Conservation (phyloP, 192 early-diverging fungal genomes). For the Entomortierella beljakovae region DNA sequence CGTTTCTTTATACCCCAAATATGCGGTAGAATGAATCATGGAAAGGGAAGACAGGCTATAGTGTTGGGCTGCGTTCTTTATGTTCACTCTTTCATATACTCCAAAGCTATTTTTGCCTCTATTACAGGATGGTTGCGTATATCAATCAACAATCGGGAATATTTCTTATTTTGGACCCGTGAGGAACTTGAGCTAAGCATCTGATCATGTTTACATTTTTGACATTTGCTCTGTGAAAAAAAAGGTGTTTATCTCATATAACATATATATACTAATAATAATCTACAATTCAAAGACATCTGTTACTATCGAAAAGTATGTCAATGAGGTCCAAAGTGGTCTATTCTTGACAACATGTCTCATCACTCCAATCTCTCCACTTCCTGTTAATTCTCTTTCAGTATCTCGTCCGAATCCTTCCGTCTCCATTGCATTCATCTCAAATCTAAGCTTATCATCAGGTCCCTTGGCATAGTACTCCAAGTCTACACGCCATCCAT, state of each 20-base stretch:
- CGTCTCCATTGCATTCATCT: slow-evolving; percentile 61
- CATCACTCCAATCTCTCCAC: slow-evolving; percentile 50
- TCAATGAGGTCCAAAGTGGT: slow-evolving; percentile 11
- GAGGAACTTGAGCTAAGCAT: too few species aligned
- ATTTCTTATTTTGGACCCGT: too few species aligned
- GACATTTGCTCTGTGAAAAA: too few species aligned
- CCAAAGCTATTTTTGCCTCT: too few species aligned
- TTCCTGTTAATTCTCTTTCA: slow-evolving; percentile 53
- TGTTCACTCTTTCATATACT: too few species aligned
- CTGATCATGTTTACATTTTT: too few species aligned
- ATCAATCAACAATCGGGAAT: too few species aligned
- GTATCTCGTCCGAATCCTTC: slow-evolving; percentile 55
- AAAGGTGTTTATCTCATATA: not conserved
- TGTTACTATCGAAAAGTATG: slow-evolving; percentile 11
- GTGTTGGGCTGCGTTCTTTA: too few species aligned
- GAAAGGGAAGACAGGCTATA: too few species aligned
- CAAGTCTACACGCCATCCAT: slow-evolving; percentile 57
- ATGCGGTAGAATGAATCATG: too few species aligned
- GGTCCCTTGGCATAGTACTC: slow-evolving; percentile 46
- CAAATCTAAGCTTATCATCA: slow-evolving; percentile 54
- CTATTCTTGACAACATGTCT: slow-evolving; percentile 13
- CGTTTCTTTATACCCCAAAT: too few species aligned
- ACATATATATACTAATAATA: not conserved
- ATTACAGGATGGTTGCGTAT: too few species aligned
- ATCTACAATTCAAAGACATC: slow-evolving; percentile 9